These are phyloP conservation scores for Erythrobasidium yunnanense DNA, from an alignment of 768 basidiomycete species.

Conservation along the genomic window DNA sequence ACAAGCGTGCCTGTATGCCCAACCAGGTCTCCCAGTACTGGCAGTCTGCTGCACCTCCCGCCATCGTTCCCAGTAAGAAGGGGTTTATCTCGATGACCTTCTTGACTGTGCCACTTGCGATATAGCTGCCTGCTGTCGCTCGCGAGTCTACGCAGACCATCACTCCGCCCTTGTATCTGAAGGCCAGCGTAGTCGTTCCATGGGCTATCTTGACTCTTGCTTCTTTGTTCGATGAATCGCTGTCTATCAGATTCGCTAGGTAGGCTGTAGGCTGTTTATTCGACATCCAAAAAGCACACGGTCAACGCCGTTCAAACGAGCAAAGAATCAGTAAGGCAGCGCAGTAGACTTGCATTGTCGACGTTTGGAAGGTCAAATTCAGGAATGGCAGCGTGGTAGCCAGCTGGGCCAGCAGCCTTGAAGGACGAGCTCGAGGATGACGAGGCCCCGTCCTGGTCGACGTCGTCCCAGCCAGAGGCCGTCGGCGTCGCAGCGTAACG, in stretches of 20 bases:
- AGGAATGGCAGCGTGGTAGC: conserved; percentile 10
- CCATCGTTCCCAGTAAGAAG: conserved; percentile 98
- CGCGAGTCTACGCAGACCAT: conserved; percentile 99
- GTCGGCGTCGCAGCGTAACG: conserved; percentile 5
- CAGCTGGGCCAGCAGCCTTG: not conserved
- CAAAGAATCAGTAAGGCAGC: too few relatives aligned
- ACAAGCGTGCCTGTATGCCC: conserved; percentile 90
- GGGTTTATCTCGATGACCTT: conserved; percentile 95
- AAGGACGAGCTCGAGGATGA: not conserved
- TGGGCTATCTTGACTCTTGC: conserved; percentile 98
- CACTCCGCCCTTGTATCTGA: conserved; percentile 90
- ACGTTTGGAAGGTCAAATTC: conserved; percentile 24
- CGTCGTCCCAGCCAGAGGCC: not conserved
- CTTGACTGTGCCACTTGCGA: conserved; percentile 45
- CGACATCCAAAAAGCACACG: not conserved
- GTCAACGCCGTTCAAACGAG: too few relatives aligned
- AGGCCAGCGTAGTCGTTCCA: conserved; percentile 95
- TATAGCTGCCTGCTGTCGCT: conserved; percentile 92
- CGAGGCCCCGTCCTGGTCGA: not conserved
- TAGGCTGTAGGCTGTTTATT: conserved; percentile 26
- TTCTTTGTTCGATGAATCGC: conserved; percentile 47
- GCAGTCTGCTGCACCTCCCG: conserved; percentile 96
- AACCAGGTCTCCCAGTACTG: conserved; percentile 99
- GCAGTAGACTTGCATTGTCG: conserved; percentile 11
- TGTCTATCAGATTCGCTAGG: conserved; percentile 14